phyloP scores from a whole-genome alignment of 257 asterid species.

The Dorcoceras hygrometricum region DNA sequence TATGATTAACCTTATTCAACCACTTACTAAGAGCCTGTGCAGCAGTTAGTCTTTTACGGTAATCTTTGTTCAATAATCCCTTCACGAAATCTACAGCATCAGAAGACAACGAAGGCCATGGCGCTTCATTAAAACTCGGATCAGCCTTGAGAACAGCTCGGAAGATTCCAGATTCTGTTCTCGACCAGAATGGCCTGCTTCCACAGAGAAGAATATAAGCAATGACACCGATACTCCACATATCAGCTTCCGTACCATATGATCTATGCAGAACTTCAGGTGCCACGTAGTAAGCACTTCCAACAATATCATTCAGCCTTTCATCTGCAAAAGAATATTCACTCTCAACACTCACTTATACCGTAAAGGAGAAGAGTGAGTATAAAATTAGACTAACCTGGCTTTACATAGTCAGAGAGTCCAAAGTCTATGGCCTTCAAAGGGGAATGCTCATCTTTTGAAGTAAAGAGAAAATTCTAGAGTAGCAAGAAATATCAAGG shows the following conservation, averaged over 20 bases:
- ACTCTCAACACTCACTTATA: conserved; percentile 16
- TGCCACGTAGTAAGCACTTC: conserved; percentile 85
- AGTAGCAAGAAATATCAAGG: conserved; percentile 21
- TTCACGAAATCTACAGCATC: conserved; percentile 87
- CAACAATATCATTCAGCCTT: conserved; percentile 87
- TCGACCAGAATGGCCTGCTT: conserved; percentile 80
- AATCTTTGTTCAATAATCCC: conserved; percentile 78
- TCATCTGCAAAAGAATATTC: conserved; percentile 45
- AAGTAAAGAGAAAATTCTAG: conserved; percentile 79
- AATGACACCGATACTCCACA: conserved; percentile 97
- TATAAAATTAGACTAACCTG: conserved; percentile 48
- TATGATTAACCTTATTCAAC: background rate
- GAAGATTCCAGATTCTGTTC: conserved; percentile 75
- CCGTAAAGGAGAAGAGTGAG: background rate
- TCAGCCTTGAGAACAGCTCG: conserved; percentile 66
- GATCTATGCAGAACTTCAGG: conserved; percentile 86
- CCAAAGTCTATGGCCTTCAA: conserved; percentile 93
- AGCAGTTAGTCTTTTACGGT: conserved; percentile 82
- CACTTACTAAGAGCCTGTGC: conserved; percentile 87
- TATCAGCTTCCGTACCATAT: conserved; percentile 90
- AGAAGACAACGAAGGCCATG: conserved; percentile 78
- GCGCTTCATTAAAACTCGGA: conserved; percentile 75
- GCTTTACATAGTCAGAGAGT: conserved; percentile 86
- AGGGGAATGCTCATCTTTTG: conserved; percentile 69
- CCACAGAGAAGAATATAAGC: conserved; percentile 88